Evolutionary conservation across 164 flowering plant genomes (phyloP).

Genomic region (Magnolia changhungtana): DNA sequence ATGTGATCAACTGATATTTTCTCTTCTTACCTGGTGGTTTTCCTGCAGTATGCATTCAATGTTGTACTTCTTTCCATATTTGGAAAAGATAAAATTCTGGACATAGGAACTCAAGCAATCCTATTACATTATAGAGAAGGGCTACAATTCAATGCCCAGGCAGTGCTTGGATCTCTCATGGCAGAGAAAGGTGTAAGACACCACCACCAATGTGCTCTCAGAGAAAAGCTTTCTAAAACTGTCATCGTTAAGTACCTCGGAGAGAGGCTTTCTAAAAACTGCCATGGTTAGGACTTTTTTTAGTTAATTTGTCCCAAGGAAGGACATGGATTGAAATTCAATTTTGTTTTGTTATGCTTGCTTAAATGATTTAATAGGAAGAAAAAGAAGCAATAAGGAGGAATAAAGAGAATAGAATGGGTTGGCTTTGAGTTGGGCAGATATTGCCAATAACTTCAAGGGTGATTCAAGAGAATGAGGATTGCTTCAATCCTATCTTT

Average conservation of each 20-base stretch:
- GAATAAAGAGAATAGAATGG: constrained; percentile 27
- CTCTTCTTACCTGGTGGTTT: background rate
- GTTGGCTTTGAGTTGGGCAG: constrained; percentile 59
- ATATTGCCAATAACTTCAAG: constrained; percentile 82
- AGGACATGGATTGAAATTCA: background rate
- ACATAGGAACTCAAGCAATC: constrained; percentile 78
- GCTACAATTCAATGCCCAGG: constrained; percentile 96
- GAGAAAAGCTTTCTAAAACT: no score
- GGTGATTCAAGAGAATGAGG: constrained; percentile 92
- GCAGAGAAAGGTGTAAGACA: constrained; percentile 63
- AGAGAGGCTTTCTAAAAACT: constrained; percentile 73
- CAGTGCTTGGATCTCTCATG: constrained; percentile 83
- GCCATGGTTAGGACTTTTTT: constrained; percentile 60
- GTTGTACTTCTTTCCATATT: constrained; percentile 82
- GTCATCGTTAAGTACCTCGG: constrained; percentile 28
- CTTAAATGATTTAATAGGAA: constrained; percentile 41
- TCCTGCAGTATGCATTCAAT: constrained; percentile 83
- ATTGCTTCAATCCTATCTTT: constrained; percentile 88
- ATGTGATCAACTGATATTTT: background rate
- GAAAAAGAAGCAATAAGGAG: constrained; percentile 68
- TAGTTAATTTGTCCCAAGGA: background rate
- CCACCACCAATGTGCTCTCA: constrained; percentile 76
- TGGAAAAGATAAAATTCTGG: constrained; percentile 59
- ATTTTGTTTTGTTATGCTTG: background rate
- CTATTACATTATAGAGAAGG: constrained; percentile 83